Evolutionary conservation across 768 basidiomycete species (phyloP).

Genomic region (Collybia sordida): DNA sequence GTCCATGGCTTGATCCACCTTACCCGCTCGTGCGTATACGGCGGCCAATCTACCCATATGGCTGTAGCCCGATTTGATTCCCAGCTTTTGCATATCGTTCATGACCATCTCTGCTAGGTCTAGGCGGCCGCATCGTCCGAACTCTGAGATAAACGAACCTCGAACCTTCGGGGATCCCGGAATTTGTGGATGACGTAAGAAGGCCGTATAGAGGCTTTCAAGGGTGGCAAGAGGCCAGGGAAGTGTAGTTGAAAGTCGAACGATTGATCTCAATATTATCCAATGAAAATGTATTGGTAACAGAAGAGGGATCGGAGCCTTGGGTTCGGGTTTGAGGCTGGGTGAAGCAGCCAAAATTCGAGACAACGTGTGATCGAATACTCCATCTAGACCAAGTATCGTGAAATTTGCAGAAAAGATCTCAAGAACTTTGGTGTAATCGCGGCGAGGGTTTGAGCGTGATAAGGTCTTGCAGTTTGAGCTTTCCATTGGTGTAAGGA

Average conservation of each 20-base stretch:
- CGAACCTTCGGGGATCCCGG: constrained; percentile 2
- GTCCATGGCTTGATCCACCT: constrained; percentile 11
- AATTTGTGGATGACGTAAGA: neutral
- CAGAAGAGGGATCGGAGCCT: neutral
- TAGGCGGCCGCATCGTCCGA: constrained; percentile 10
- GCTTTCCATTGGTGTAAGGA: too few species aligned
- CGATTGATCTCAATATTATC: constrained; percentile 13
- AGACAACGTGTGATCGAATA: constrained; percentile 4
- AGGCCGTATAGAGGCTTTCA: constrained; percentile 9
- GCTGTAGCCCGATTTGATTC: constrained; percentile 4
- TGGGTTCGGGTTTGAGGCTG: neutral
- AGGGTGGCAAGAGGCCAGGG: constrained; percentile 7
- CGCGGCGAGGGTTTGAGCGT: constrained; percentile 2
- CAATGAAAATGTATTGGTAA: constrained; percentile 4
- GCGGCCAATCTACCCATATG: constrained; percentile 11
- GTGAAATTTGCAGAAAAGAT: constrained; percentile 7
- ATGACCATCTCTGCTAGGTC: constrained; percentile 12
- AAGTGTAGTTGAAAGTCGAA: constrained; percentile 7
- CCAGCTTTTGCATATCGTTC: neutral
- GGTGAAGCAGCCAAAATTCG: neutral
- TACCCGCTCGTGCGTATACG: constrained; percentile 13
- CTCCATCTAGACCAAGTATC: neutral
- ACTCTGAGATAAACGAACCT: constrained; percentile 11
- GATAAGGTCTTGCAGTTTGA: too few species aligned
- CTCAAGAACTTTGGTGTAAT: constrained; percentile 9